These are phyloP conservation scores for Populus pruinosa DNA, from an alignment of 345 rosid genomes.

Conservation along the genomic window DNA sequence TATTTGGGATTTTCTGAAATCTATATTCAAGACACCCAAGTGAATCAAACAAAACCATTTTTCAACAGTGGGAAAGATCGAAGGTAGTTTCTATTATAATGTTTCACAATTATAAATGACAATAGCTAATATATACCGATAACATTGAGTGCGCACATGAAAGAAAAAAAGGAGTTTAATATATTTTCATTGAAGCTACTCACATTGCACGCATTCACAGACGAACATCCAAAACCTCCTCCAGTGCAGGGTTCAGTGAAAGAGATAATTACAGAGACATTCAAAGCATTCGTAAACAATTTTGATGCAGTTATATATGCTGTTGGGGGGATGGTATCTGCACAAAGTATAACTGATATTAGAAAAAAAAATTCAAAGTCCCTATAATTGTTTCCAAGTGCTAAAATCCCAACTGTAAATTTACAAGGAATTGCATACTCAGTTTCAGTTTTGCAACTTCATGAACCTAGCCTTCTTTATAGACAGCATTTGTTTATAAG, in stretches of 20 bases:
- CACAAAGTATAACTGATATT: constrained; percentile 24
- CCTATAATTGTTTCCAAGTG: neutral
- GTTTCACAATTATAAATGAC: neutral
- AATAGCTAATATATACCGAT: neutral
- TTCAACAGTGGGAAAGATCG: neutral
- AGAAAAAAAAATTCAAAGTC: neutral
- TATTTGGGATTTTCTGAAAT: neutral
- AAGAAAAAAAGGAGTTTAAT: neutral
- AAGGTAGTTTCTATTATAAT: neutral
- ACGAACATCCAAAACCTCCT: constrained; percentile 79
- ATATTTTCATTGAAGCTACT: constrained; percentile 45
- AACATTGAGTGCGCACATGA: neutral
- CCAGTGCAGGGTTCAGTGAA: constrained; percentile 72
- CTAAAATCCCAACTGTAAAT: neutral
- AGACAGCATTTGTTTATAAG: neutral
- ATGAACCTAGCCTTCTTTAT: too few species aligned
- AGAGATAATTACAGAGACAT: constrained; percentile 66
- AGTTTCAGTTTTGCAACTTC: neutral
- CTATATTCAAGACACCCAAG: neutral
- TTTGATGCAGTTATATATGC: constrained; percentile 57
- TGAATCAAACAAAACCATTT: neutral
- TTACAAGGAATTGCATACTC: neutral
- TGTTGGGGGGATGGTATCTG: constrained; percentile 84
- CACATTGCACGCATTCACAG: constrained; percentile 79
- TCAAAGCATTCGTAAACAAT: constrained; percentile 69